phyloP scores from a whole-genome alignment of 345 rosid genomes.

The Sisymbrium irio region DNA sequence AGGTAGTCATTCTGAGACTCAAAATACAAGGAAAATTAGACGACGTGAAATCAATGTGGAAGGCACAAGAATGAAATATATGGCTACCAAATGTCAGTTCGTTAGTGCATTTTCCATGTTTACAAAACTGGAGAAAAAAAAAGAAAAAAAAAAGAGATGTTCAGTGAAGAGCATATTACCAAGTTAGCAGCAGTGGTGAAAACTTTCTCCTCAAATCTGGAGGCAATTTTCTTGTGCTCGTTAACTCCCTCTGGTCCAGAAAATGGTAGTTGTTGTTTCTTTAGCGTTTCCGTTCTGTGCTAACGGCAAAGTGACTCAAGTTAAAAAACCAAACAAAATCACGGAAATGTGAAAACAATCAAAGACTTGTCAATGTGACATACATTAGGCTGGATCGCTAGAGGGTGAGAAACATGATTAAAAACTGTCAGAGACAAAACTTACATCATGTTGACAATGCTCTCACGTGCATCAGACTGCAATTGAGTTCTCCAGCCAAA shows the following conservation, averaged over 20 bases:
- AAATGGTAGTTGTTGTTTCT: conserved; percentile 53
- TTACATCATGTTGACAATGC: conserved; percentile 54
- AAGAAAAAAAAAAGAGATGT: neutral
- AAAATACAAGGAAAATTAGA: neutral
- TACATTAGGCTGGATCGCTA: neutral
- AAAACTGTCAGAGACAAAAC: neutral
- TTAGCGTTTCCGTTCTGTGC: conserved; percentile 53
- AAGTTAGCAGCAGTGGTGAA: conserved; percentile 49
- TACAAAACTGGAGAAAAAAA: neutral
- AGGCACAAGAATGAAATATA: neutral
- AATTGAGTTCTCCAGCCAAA: conserved; percentile 54
- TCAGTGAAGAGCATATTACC: conserved; percentile 36
- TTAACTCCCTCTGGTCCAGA: conserved; percentile 56
- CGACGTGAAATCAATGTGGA: neutral
- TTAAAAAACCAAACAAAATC: neutral
- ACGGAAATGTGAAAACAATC: neutral
- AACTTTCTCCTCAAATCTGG: conserved; percentile 69
- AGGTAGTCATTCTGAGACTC: conserved; percentile 62
- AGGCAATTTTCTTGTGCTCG: conserved; percentile 57
- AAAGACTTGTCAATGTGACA: neutral
- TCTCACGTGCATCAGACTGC: conserved; percentile 42
- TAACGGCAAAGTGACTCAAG: neutral
- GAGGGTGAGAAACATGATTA: neutral
- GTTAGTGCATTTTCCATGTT: neutral
- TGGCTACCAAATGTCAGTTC: neutral